Evolutionary conservation across 164 flowering plant genomes (phyloP), one percentile per base, ranked within the genome.

Genomic region (Protea cynaroides): DNA sequence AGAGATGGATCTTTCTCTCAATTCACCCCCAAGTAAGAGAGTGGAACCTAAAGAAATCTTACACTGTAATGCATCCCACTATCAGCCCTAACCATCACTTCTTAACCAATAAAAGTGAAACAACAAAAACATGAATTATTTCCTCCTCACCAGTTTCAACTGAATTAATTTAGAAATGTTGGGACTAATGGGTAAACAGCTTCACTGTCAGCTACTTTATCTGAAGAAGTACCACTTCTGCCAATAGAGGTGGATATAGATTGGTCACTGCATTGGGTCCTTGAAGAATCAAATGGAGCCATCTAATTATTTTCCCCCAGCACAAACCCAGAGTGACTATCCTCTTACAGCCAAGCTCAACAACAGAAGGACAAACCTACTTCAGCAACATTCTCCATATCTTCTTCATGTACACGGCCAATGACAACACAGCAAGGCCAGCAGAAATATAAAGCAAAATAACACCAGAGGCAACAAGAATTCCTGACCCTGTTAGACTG

Each of bases 361-460:
- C 3, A 17, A 15, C 52, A 49, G 44, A n/a, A 38, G 23, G 37
- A 17, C 38, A 25, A 25, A 17, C 51, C 37, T 83, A 88, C 73
- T 77, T 84, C 61, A 92, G 68, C 75, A 95, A 66, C 59, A 92
- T 82, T 79, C 81, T 88, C 85, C 82, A 86, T 56, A 91, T 95
- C 75, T 89, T 91, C 76, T 79, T 85, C 86, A 83, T 84, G 77
- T 95, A 95, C 46, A 91, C 88, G 57, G 68, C 82, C 72, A 94
- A 67, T 53, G 99, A 94, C 94, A 92, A 92, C 36, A 92, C 64
- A 15, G 96, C 86, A 56, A 95, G 96, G 68, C 92, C 85, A 11
- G 99, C 92, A 25, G 99, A 95, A 49, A 85, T 59, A 69, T 91
- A 89, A 61, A 95, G 93, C 79, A 89, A 77, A 61, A 68, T 64